Percentiles rank a stretch among this genome's conserved stretches.
Evolutionary conservation across 352 stramenopile genomes (phyloP).

Genomic region (Phytophthora megakarya): DNA sequence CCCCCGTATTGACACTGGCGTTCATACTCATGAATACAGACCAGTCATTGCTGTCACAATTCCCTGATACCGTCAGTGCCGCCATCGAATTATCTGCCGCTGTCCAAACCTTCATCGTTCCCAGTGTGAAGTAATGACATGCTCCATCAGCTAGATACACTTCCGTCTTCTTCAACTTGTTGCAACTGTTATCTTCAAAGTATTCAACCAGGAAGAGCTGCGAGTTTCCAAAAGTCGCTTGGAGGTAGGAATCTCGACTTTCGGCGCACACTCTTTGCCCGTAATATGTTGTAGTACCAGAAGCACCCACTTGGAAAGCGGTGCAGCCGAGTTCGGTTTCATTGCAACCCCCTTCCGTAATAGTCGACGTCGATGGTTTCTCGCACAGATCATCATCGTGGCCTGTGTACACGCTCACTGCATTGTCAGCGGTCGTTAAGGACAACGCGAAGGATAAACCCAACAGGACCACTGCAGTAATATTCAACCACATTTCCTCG

Average conservation of each 20-base stretch:
- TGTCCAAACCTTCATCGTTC: slow-evolving; percentile 13
- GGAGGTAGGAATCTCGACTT: slow-evolving; percentile 1
- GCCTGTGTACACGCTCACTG: not conserved
- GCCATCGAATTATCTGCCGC: slow-evolving; percentile 13
- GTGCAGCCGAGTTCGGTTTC: not conserved
- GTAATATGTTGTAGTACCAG: slow-evolving; percentile 8
- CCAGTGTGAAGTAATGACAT: slow-evolving; percentile 18
- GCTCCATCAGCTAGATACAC: slow-evolving; percentile 6
- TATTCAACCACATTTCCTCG: not conserved
- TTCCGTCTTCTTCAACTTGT: not conserved
- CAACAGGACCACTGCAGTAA: not conserved
- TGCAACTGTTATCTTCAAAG: slow-evolving; percentile 7
- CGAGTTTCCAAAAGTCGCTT: slow-evolving; percentile 1
- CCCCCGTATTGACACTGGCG: slow-evolving; percentile 16
- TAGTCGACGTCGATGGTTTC: not conserved
- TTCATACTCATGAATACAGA: slow-evolving; percentile 14
- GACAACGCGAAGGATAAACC: not conserved
- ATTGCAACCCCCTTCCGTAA: slow-evolving; percentile 3
- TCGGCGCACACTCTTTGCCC: not conserved
- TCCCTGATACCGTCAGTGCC: not conserved
- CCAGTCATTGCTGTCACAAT: slow-evolving; percentile 11
- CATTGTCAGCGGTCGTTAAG: not conserved
- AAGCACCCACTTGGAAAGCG: not conserved
- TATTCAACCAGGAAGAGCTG: slow-evolving; percentile 16
- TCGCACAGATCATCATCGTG: slow-evolving; percentile 1